These are phyloP conservation scores for Xylaria sp. DNA, from an alignment of 2,329 filamentous ascomycete species.

Conservation along the genomic window DNA sequence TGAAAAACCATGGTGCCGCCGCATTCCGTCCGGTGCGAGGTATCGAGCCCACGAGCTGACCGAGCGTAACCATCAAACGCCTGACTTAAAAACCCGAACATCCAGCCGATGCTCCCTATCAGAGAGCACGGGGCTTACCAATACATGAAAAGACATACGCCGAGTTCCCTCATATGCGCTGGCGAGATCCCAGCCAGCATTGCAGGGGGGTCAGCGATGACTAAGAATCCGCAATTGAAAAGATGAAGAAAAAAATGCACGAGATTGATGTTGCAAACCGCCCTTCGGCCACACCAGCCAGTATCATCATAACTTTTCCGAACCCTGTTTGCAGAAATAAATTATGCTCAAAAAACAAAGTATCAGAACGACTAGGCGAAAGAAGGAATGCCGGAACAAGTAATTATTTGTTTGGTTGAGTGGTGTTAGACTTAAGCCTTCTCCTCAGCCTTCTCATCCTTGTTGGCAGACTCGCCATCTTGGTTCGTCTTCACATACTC, in stretches of 20 bases:
- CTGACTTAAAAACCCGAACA: conserved; percentile 40
- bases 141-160: conserved; percentile 41
- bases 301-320: conserved; percentile 44
- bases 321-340: conserved; percentile 37
- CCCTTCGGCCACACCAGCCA: conserved; percentile 27
- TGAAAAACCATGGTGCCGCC: conserved; percentile 44
- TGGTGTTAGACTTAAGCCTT: conserved; percentile 52
- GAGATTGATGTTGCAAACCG: conserved; percentile 38
- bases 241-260: conserved; percentile 39
- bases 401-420: conserved; percentile 11
- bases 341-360: conserved; percentile 29
- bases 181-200: conserved; percentile 29
- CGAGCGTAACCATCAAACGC: conserved; percentile 44
- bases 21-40: conserved; percentile 42
- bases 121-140: conserved; percentile 43
- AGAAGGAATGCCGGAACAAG: conserved; percentile 14
- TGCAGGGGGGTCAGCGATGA: conserved; percentile 21
- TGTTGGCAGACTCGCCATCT: conserved; percentile 49
- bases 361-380: conserved; percentile 24
- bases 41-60: conserved; percentile 39
- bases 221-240: conserved; percentile 27
- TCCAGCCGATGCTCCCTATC: conserved; percentile 35
- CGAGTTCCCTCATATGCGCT: conserved; percentile 31
- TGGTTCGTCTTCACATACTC: conserved; percentile 96
- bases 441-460: conserved; percentile 59